phyloP scores from a whole-genome alignment of 768 basidiomycete species.

The Lactifluus echinatus region DNA sequence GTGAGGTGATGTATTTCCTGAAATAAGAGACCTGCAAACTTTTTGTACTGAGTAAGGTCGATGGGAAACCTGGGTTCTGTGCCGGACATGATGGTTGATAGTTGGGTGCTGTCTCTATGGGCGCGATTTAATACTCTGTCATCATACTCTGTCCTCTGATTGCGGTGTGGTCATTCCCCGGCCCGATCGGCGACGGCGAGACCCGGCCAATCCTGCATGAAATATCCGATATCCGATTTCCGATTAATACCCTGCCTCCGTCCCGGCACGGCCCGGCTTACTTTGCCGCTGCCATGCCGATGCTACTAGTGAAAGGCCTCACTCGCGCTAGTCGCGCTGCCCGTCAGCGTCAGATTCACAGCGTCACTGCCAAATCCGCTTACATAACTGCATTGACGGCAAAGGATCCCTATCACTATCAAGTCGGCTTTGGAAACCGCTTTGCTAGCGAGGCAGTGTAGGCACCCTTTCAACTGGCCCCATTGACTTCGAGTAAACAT shows the following conservation, averaged over 20 bases:
- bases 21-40: background rate
- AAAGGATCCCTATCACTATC: constrained; percentile 46
- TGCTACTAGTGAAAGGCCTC: background rate
- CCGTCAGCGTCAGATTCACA: background rate
- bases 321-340: background rate
- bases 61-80: constrained; percentile 16
- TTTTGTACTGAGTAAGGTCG: constrained; percentile 17
- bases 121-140: no score
- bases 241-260: no score
- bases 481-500: no score
- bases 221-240: no score
- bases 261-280: no score
- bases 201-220: no score
- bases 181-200: no score
- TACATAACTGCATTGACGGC: constrained; percentile 32
- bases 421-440: constrained; percentile 49
- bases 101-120: no score
- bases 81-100: constrained; percentile 16
- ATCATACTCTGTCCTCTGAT: background rate
- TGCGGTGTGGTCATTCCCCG: background rate
- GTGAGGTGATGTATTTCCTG: background rate
- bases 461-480: no score
- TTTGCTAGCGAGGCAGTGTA: constrained; percentile 52
- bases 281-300: no score
- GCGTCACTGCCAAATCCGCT: constrained; percentile 33